Evolutionary conservation across 306 rosid genomes (phyloP).

Genomic region (Vigna mungo): DNA sequence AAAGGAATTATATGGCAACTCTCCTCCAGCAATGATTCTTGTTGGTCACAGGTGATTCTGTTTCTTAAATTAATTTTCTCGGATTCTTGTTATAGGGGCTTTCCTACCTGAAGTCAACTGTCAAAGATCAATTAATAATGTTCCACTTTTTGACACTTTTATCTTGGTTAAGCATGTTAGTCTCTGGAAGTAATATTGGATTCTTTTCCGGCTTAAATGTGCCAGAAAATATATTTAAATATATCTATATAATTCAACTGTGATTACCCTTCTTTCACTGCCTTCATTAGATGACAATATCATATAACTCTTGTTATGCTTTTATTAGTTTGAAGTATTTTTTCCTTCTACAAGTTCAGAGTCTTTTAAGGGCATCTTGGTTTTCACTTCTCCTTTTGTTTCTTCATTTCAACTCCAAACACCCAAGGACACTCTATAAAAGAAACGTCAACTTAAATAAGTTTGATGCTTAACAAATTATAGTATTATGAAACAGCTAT

Average conservation of each 20-base stretch:
- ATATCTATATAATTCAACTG: not conserved
- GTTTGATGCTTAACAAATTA: not conserved
- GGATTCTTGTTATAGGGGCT: constrained; percentile 24
- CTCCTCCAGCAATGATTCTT: constrained; percentile 86
- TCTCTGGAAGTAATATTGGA: constrained; percentile 21
- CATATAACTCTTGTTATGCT: constrained; percentile 20
- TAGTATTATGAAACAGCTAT: not conserved
- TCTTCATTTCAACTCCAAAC: not conserved
- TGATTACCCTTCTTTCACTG: constrained; percentile 12
- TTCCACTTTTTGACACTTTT: constrained; percentile 27
- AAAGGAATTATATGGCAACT: constrained; percentile 74
- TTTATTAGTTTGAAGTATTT: not conserved
- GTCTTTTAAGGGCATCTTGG: not conserved
- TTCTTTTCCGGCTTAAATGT: constrained; percentile 21
- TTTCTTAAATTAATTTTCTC: constrained; percentile 26
- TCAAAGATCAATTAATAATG: not conserved
- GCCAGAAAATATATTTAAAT: constrained; percentile 9
- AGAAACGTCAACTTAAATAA: not conserved
- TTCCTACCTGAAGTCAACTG: constrained; percentile 22
- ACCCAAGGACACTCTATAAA: not conserved
- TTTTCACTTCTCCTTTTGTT: not conserved
- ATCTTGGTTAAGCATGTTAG: constrained; percentile 22
- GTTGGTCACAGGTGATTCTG: constrained; percentile 83
- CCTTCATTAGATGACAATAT: constrained; percentile 28
- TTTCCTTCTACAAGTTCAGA: not conserved